These are phyloP conservation scores for Leccinum variicolor DNA, from an alignment of 768 basidiomycete species.

Conservation along the genomic window DNA sequence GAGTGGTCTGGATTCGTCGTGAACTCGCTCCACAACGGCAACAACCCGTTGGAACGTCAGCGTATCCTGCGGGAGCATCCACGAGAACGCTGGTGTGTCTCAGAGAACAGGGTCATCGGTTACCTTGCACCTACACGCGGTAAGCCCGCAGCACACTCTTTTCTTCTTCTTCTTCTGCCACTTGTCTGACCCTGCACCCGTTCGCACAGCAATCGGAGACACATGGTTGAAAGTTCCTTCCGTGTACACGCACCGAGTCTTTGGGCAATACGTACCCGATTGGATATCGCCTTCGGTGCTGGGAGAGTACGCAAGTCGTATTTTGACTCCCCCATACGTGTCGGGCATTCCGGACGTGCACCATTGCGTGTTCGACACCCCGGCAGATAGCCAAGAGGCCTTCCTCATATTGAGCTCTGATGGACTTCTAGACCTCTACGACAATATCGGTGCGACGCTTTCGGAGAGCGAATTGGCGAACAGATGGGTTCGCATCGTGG, in stretches of 20 bases:
- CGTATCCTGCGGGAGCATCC: conserved; percentile 31
- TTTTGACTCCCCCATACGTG: conserved; percentile 46
- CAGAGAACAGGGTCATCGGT: conserved; percentile 34
- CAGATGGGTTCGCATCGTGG: conserved; percentile 36
- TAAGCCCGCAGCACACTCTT: conserved; percentile 10
- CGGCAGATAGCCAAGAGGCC: conserved; percentile 18
- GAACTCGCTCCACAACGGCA: conserved; percentile 30
- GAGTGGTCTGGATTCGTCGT: conserved; percentile 21
- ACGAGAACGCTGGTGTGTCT: conserved; percentile 29
- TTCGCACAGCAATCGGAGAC: conserved; percentile 32
- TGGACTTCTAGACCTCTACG: conserved; percentile 43
- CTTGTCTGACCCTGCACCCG: conserved; percentile 14
- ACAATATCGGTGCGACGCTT: conserved; percentile 19
- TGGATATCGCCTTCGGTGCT: conserved; percentile 20
- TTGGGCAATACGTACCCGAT: conserved; percentile 23
- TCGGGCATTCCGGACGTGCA: conserved; percentile 40
- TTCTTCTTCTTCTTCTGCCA: background rate
- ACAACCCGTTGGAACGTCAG: conserved; percentile 24
- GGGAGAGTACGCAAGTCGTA: conserved; percentile 30
- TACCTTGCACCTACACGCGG: conserved; percentile 39
- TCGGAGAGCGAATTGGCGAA: conserved; percentile 29
- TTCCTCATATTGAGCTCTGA: conserved; percentile 45
- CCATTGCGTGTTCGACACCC: conserved; percentile 30
- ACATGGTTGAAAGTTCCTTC: conserved; percentile 34
- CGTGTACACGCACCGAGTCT: conserved; percentile 31